phyloP scores from a whole-genome alignment of 495 filamentous ascomycete genomes.

The Bathelium albidoporum region DNA sequence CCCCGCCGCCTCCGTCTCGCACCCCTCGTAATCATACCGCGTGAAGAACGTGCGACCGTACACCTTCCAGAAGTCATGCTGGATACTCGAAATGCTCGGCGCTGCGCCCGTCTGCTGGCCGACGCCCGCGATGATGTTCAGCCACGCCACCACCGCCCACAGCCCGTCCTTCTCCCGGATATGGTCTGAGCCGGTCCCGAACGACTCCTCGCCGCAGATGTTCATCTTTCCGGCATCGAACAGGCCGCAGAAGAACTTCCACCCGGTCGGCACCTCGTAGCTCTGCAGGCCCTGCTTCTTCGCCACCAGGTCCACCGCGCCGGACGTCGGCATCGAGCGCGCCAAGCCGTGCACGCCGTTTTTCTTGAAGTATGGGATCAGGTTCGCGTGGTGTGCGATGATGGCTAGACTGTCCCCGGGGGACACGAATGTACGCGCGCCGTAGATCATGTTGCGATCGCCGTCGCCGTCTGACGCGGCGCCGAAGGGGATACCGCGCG shows the following conservation, averaged over 20 bases:
- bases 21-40: conserved; percentile 94
- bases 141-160: conserved; percentile 94
- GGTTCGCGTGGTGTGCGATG: conserved; percentile 87
- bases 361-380: conserved; percentile 96
- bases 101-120: conserved; percentile 61
- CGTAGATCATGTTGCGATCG: conserved; percentile 99
- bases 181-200: conserved; percentile 98
- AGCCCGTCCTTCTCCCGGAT: conserved; percentile 98
- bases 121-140: conserved; percentile 95
- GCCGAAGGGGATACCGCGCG: conserved; percentile 85
- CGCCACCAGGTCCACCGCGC: conserved; percentile 89
- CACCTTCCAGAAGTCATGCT: conserved; percentile 91
- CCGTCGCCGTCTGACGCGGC: conserved; percentile 94
- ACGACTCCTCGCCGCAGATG: conserved; percentile 97
- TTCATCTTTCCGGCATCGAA: conserved; percentile 97
- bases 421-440: conserved; percentile 89
- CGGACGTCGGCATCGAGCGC: conserved; percentile 92
- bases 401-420: conserved; percentile 95
- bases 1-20: conserved; percentile 79
- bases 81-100: conserved; percentile 88
- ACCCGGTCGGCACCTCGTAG: conserved; percentile 97
- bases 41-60: conserved; percentile 99
- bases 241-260: conserved; percentile 99
- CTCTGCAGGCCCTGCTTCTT: conserved; percentile 82
- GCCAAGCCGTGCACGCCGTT: conserved; percentile 92